These are phyloP conservation scores for Anaeramoeba flamelloides DNA, from an alignment of 78 protist genomes.

Conservation along the genomic window DNA sequence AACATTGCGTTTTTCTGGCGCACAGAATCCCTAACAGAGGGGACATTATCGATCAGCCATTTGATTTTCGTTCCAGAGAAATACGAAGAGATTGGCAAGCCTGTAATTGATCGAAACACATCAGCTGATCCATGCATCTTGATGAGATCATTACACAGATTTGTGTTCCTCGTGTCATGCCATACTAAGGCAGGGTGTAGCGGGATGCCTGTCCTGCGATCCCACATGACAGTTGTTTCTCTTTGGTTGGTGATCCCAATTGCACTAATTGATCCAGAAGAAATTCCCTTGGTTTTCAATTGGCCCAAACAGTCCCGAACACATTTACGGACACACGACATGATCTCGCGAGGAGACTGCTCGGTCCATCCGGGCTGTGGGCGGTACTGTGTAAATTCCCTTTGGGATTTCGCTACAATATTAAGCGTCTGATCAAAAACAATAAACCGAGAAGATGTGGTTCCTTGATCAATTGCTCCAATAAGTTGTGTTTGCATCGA, in stretches of 20 bases:
- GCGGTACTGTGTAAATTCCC: slow-evolving; percentile 21
- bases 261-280: slow-evolving; percentile 2
- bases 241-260: slow-evolving; percentile 91
- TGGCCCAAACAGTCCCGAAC: neutral
- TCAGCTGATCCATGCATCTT: neutral
- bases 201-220: slow-evolving; percentile 63
- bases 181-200: slow-evolving; percentile 68
- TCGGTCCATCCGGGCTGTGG: slow-evolving; percentile 73
- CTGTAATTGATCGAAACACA: slow-evolving; percentile 26
- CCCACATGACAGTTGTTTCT: slow-evolving; percentile 85
- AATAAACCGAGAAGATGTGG: slow-evolving; percentile 66
- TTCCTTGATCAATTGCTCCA: slow-evolving; percentile 64
- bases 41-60: slow-evolving; percentile 74
- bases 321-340: slow-evolving; percentile 14
- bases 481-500: neutral
- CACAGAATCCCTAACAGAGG: slow-evolving; percentile 11
- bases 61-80: slow-evolving; percentile 47
- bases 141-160: slow-evolving; percentile 13
- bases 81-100: slow-evolving; percentile 80
- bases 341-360: slow-evolving; percentile 60
- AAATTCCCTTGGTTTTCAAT: neutral
- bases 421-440: slow-evolving; percentile 34
- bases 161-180: slow-evolving; percentile 40
- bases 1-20: slow-evolving; percentile 21
- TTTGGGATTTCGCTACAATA: slow-evolving; percentile 22